phyloP scores from a whole-genome alignment of 345 rosid genomes.

The Euphorbia pulcherrima region DNA sequence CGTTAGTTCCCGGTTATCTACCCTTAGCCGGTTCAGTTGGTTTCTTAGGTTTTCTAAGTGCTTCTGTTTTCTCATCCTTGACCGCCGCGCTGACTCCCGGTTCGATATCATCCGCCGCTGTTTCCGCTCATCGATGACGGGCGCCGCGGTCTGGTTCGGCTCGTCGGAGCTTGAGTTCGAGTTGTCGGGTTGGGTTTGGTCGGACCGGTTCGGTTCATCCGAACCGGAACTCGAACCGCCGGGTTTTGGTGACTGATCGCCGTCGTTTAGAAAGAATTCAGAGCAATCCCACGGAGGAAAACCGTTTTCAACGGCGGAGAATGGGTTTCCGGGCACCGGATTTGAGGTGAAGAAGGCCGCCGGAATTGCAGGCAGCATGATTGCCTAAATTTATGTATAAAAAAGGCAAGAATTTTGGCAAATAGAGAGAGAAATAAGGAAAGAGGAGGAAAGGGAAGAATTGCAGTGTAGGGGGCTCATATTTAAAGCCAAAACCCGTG shows the following conservation, averaged over 20 bases:
- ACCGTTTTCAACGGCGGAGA: constrained; percentile 41
- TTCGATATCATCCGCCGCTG: constrained; percentile 75
- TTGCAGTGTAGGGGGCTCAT: constrained; percentile 49
- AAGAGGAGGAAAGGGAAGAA: constrained; percentile 90
- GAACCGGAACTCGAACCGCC: constrained; percentile 38
- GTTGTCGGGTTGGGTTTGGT: constrained; percentile 20
- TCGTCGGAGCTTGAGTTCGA: constrained; percentile 39
- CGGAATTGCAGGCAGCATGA: constrained; percentile 57
- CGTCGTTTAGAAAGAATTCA: constrained; percentile 28
- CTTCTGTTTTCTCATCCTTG: constrained; percentile 74
- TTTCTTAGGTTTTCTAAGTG: constrained; percentile 67
- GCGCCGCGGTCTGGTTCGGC: constrained; percentile 23
- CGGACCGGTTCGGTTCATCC: constrained; percentile 34
- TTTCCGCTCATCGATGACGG: constrained; percentile 54
- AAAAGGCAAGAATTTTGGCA: neutral
- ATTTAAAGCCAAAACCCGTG: constrained; percentile 45
- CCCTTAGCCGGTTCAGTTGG: constrained; percentile 56
- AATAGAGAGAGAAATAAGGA: constrained; percentile 34
- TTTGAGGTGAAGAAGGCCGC: constrained; percentile 39
- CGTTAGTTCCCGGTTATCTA: constrained; percentile 58
- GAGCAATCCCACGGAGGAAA: constrained; percentile 58
- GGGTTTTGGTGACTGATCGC: constrained; percentile 36
- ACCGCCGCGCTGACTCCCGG: constrained; percentile 86
- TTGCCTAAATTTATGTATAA: neutral
- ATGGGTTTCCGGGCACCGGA: constrained; percentile 35